Conservation (phyloP, 1,284 basidiomycete genomes). For the Mycena sp. region DNA sequence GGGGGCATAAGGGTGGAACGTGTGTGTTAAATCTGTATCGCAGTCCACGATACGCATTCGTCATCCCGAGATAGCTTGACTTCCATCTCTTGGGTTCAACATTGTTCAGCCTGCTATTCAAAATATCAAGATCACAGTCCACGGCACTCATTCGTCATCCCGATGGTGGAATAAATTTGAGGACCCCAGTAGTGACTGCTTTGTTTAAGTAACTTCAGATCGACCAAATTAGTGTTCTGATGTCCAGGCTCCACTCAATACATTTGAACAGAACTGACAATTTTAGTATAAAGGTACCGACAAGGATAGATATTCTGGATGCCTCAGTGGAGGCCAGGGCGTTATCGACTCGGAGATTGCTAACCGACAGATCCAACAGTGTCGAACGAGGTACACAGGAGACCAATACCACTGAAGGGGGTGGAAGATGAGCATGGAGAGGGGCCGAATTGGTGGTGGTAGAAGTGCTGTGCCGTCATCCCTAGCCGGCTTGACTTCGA, state of each 20-base stretch:
- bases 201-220: background rate
- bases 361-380: background rate
- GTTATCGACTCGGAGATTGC: background rate
- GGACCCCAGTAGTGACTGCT: background rate
- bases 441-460: constrained; percentile 2
- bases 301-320: constrained; percentile 2
- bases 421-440: constrained; percentile 1
- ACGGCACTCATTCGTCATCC: constrained; percentile 1
- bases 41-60: constrained; percentile 2
- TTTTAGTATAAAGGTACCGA: background rate
- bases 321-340: background rate
- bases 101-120: constrained; percentile 1
- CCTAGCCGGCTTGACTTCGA: background rate
- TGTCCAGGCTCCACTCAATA: constrained; percentile 2
- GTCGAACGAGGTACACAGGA: constrained; percentile 3
- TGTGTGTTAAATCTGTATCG: background rate
- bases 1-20: background rate
- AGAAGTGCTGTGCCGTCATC: constrained; percentile 10
- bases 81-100: background rate
- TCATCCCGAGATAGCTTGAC: background rate
- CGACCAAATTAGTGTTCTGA: background rate
- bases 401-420: background rate
- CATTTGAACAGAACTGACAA: constrained; percentile 4
- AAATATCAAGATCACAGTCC: background rate
- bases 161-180: constrained; percentile 2